These are phyloP conservation scores for Tylopilus intermedius DNA, from an alignment of 768 basidiomycete species.

Conservation along the genomic window DNA sequence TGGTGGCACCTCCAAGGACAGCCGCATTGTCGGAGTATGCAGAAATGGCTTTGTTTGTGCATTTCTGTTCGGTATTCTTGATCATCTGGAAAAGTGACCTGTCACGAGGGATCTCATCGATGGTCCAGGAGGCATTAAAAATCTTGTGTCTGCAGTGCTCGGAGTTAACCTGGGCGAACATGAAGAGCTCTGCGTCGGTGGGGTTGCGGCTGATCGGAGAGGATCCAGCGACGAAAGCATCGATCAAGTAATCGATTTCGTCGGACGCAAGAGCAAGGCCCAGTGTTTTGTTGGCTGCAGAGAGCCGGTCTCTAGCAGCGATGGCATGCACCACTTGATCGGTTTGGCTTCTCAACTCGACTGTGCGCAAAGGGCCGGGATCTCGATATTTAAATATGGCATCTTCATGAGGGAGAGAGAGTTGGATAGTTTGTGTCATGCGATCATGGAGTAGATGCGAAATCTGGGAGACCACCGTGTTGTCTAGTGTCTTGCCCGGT, in stretches of 20 bases:
- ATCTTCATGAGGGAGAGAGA: constrained; percentile 52
- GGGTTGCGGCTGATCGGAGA: constrained; percentile 74
- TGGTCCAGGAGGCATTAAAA: constrained; percentile 95
- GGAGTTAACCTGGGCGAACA: constrained; percentile 99
- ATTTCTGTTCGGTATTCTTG: constrained; percentile 84
- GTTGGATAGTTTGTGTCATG: constrained; percentile 85
- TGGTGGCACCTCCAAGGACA: constrained; percentile 68
- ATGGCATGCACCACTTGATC: constrained; percentile 21
- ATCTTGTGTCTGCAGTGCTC: constrained; percentile 99
- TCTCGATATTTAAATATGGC: constrained; percentile 54
- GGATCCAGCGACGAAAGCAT: constrained; percentile 75
- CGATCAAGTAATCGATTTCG: constrained; percentile 89
- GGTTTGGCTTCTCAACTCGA: constrained; percentile 48
- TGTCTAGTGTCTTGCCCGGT: constrained; percentile 37
- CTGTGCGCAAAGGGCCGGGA: constrained; percentile 64
- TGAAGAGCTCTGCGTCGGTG: constrained; percentile 97
- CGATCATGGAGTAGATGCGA: constrained; percentile 83
- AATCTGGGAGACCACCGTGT: constrained; percentile 48
- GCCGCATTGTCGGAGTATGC: constrained; percentile 99
- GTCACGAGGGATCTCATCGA: constrained; percentile 63
- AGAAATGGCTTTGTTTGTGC: constrained; percentile 76
- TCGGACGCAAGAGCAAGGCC: constrained; percentile 87
- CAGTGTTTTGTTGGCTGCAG: constrained; percentile 72
- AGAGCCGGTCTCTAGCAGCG: constrained; percentile 59
- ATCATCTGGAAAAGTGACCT: constrained; percentile 94